phyloP scores from a whole-genome alignment of 208 protist genomes.

The Acanthamoeba sp. region DNA sequence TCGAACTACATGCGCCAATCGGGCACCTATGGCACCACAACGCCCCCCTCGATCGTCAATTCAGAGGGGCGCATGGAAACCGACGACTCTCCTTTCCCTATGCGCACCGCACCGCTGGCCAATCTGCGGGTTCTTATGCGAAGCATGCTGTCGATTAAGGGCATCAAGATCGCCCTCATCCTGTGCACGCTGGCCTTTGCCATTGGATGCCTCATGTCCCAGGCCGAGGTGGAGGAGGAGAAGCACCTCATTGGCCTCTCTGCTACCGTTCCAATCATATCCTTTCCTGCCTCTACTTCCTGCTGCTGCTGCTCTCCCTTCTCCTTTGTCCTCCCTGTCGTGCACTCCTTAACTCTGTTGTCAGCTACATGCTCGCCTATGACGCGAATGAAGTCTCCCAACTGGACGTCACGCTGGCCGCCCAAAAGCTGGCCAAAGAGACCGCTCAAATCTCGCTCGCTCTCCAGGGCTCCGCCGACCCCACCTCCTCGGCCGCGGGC shows the following conservation, averaged over 20 bases:
- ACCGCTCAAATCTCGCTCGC: not conserved
- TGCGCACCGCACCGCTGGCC: not conserved
- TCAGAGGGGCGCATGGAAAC: not conserved
- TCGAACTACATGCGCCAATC: not conserved
- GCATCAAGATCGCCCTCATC: not conserved
- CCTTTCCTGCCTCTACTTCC: not conserved
- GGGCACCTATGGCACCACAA: constrained; percentile 1
- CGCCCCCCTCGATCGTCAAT: not conserved
- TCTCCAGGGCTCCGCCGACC: not conserved
- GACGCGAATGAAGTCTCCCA: not conserved
- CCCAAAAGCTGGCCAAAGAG: constrained; percentile 42
- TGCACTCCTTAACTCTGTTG: constrained; percentile 35
- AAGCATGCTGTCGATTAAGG: not conserved
- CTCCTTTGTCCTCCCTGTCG: not conserved
- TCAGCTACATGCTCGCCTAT: constrained; percentile 30
- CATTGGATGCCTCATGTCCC: constrained; percentile 31
- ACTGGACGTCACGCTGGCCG: constrained; percentile 21
- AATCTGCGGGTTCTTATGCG: not conserved
- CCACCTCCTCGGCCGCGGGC: not conserved
- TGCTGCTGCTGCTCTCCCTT: not conserved
- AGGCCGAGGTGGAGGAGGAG: constrained; percentile 36
- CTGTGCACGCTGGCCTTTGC: not conserved
- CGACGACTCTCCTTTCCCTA: not conserved
- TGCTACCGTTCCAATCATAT: constrained; percentile 34
- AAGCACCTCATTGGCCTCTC: constrained; percentile 37